phyloP scores from a whole-genome alignment of 768 basidiomycete species.

The Psilocybe azurescens region DNA sequence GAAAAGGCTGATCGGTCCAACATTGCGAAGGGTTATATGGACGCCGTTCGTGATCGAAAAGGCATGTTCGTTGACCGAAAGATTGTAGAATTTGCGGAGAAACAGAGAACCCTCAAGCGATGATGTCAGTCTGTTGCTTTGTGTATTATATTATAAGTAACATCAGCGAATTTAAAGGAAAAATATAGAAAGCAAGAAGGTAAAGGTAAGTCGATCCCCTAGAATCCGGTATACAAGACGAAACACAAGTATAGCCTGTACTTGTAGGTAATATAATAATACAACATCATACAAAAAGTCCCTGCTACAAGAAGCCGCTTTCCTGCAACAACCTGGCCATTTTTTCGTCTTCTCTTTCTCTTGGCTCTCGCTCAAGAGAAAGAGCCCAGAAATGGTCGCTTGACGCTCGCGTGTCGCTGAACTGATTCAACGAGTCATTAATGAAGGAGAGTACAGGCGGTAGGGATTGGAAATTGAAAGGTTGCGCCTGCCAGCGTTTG shows the following conservation, averaged over 20 bases:
- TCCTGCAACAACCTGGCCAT: slow-evolving; percentile 91
- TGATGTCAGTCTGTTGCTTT: slow-evolving; percentile 30
- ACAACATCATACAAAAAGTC: slow-evolving; percentile 21
- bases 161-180: not conserved
- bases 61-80: slow-evolving; percentile 96
- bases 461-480: slow-evolving; percentile 84
- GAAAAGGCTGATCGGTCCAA: slow-evolving; percentile 95
- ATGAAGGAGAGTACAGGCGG: slow-evolving; percentile 74
- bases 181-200: slow-evolving; percentile 4
- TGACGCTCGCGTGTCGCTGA: slow-evolving; percentile 68
- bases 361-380: slow-evolving; percentile 87
- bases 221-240: not conserved
- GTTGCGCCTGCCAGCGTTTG: slow-evolving; percentile 91
- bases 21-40: slow-evolving; percentile 93
- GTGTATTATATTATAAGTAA: not conserved
- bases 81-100: slow-evolving; percentile 95
- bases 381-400: slow-evolving; percentile 85
- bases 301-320: slow-evolving; percentile 76
- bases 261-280: slow-evolving; percentile 17
- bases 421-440: slow-evolving; percentile 76
- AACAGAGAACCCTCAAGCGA: slow-evolving; percentile 87
- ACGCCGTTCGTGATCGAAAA: slow-evolving; percentile 87
- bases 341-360: slow-evolving; percentile 96
- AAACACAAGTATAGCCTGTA: slow-evolving; percentile 3
- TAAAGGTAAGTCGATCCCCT: slow-evolving; percentile 10